A percentile compares a stretch with the other conserved stretches of the same genome.
Conservation (phyloP, 306 rosid species). For the Malus domestica region ASM211411v1 NC_041803.1:14738001-14738500, state of each 20-base stretch:
- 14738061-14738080: slow-evolving; percentile 3
- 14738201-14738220: neutral
- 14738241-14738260: neutral
- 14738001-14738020: neutral
- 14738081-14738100: neutral
- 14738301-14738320: neutral
- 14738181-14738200: neutral
- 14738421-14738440: no score
- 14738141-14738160: slow-evolving; percentile 42
- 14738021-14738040: neutral
- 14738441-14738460: no score
- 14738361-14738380: neutral
- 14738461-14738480: no score
- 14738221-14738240: neutral
- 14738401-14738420: no score
- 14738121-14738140: slow-evolving; percentile 61
- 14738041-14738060: slow-evolving; percentile 11
- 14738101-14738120: neutral
- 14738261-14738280: neutral
- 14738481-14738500: no score
- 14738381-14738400: no score
- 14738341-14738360: neutral
- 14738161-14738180: neutral
- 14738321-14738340: neutral
- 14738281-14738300: neutral